phyloP scores from a whole-genome alignment of 805 yeast species.

The Sungouiella thailandica region DNA sequence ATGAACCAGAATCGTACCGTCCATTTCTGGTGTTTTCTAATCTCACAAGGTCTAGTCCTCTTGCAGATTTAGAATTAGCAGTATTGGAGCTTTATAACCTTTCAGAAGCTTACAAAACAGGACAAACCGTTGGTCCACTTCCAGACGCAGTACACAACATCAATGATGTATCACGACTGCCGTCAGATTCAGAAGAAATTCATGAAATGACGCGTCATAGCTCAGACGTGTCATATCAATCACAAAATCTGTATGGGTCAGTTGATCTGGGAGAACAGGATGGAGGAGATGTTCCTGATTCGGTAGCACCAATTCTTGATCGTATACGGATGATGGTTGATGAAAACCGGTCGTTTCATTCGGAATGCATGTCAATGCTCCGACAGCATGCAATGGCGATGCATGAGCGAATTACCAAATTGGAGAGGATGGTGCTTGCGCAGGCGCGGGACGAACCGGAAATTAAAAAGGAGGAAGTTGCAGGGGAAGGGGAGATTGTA shows the following conservation, averaged over 20 bases:
- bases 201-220: too few species aligned
- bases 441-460: neutral
- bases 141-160: neutral
- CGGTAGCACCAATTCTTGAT: neutral
- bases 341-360: neutral
- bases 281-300: too few species aligned
- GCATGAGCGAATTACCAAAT: neutral
- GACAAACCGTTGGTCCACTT: constrained; percentile 8
- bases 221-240: too few species aligned
- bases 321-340: neutral
- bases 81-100: constrained; percentile 24
- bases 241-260: too few species aligned
- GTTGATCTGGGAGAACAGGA: too few species aligned
- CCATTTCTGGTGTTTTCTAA: constrained; percentile 1
- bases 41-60: constrained; percentile 15
- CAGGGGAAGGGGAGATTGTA: too few species aligned
- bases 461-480: neutral
- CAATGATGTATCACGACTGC: too few species aligned
- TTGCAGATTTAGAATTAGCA: constrained; percentile 26
- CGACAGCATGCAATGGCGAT: constrained; percentile 1
- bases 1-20: constrained; percentile 1
- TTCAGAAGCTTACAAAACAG: constrained; percentile 27
- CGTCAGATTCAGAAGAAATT: too few species aligned
- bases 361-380: constrained; percentile 2
- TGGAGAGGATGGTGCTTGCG: neutral